Evolutionary conservation across 208 protist species (phyloP), one percentile per base, ranked within the genome.

Genomic region (Acanthamoeba healyi): DNA sequence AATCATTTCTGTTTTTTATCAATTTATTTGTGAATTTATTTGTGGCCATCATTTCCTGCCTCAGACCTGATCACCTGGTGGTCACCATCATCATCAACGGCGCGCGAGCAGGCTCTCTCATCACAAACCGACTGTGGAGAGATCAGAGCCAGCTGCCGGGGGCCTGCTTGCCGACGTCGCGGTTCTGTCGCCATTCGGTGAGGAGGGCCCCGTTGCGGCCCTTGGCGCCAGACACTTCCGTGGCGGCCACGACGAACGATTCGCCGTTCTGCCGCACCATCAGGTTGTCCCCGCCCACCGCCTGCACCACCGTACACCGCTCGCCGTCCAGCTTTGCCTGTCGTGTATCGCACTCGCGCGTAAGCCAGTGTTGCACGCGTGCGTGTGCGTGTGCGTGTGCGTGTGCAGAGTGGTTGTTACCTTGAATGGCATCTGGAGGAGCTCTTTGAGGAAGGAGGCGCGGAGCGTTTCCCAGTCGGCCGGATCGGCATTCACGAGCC

Each of bases 251-350:
- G 9, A 84, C 29, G 74, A 84, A 84, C 26, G 74, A 84, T 10
- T 84, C 74, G 74, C 74, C 74, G 26, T 46, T 26, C 44, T 84
- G 74, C 42, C 32, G 17, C 74, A 84, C 74, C 42, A 84, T 22
- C 24, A 84, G 9, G n/a, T 3, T 56, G n/a, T 56, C 74, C 9
- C 74, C 74, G n/a, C 42, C 74, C 42, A 84, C 74, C 42, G 74
- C 74, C 42, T 84, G 42, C 42, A 84, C 42, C 74, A 84, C 74
- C 36, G 74, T 84, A 19, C 74, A 84, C 26, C 74, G 74, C 74
- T 84, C 74, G 0, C 44, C 74, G n/a, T 84, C 56, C 42, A 58
- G 44, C 74, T 84, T 84, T 12, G 74, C 74, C 74, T 84, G 49
- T 19, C 49, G 15, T 54, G 49, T 54, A 6, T 6, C 49, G 49